Evolutionary conservation across 2,329 filamentous ascomycete genomes (phyloP), one percentile per base, ranked within the genome.

Genomic region (Ascomycota sp.): DNA sequence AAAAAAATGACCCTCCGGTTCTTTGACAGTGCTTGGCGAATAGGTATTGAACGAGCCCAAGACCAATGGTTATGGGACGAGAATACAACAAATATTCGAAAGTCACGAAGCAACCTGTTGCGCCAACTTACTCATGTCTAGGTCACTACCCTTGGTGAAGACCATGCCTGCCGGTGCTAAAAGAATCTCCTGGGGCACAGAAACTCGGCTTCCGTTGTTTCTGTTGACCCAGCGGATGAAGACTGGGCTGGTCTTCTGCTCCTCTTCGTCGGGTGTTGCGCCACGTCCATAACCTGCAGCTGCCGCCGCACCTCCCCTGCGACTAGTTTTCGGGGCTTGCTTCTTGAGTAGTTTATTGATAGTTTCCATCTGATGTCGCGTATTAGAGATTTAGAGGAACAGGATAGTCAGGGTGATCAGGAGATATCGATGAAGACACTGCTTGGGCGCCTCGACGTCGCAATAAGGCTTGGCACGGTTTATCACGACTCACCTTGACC

Each of bases 331-430:
- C 21, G 79, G 75, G 1, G 79, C 77, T 50, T 84, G 80, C 49
- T 84, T 83, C 54, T 83, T 83, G 34, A 89, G 69, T 2, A 89
- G 70, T 46, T 84, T 83, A 60, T 89, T 84, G 65, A 89, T 86
- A 0, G 80, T 89, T 60, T 86, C 80, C 68, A 82, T 80, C 78
- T 84, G 36, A n/a, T 21, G 16, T 21, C 16, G 16, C 16, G 16
- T 21, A 21, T 21, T 21, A 21, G 16, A 21, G 16, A 21, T 21
- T 5, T 3, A 21, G 16, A 21, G 30, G 5, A 9, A 6, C 8
- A n/a, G 24, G 21, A n/a, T 24, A 31, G 30, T 7, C 21, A 31
- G 2, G n/a, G 13, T 6, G 16, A 10, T 21, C 10, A 16, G 27
- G 25, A 6, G 25, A 11, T 16, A 16, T 25, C 16, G 25, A 10